Evolutionary conservation across 2,329 filamentous ascomycete genomes (phyloP).

Genomic region (Colletotrichum kahawae): DNA sequence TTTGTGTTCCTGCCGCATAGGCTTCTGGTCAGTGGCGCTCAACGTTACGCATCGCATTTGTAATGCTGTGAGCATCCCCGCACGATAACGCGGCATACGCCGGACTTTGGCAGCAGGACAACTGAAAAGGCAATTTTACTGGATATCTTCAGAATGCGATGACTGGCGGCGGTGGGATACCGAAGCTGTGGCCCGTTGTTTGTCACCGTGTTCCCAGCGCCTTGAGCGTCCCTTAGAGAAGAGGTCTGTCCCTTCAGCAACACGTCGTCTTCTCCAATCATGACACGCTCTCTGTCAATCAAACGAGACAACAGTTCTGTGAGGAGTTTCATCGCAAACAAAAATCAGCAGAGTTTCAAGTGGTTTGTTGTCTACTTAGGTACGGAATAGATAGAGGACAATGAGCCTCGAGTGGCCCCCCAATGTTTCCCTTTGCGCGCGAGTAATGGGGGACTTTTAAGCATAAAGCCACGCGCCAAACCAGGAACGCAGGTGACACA

Average conservation of each 20-base stretch:
- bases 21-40: neutral
- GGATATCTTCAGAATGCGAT: neutral
- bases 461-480: neutral
- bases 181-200: neutral
- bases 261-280: neutral
- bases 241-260: neutral
- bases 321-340: neutral
- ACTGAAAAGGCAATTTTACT: neutral
- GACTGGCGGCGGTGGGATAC: neutral
- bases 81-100: neutral
- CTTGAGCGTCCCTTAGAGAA: neutral
- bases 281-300: neutral
- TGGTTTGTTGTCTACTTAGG: neutral
- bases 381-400: neutral
- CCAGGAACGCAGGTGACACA: neutral
- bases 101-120: neutral
- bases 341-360: neutral
- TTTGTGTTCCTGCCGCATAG: neutral
- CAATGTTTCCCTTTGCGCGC: neutral
- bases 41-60: neutral
- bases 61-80: neutral
- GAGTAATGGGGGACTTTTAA: neutral
- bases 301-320: rapidly evolving
- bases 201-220: neutral
- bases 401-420: neutral